These are phyloP conservation scores for Nyssa sinensis DNA, from an alignment of 148 eudicot species.

Conservation along the genomic window DNA sequence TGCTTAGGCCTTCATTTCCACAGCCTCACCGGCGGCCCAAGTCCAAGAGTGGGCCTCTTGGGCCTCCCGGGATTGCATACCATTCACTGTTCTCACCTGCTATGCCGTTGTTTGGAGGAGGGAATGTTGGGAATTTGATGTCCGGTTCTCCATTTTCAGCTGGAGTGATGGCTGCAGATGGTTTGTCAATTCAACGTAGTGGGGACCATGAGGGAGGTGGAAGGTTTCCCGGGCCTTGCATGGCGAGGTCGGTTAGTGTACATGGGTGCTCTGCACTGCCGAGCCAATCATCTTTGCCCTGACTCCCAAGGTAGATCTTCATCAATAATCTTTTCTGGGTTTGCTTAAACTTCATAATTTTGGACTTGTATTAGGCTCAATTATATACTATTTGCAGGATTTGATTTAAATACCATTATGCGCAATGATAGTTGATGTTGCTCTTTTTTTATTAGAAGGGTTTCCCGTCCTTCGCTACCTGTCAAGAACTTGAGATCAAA, in stretches of 20 bases:
- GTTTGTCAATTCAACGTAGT: conserved; percentile 36
- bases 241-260: conserved; percentile 78
- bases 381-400: too few relatives aligned
- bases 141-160: conserved; percentile 68
- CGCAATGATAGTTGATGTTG: too few relatives aligned
- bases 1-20: conserved; percentile 46
- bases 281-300: conserved; percentile 43
- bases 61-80: conserved; percentile 70
- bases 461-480: too few relatives aligned
- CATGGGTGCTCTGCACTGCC: conserved; percentile 79
- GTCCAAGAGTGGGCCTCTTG: conserved; percentile 96
- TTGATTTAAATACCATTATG: neutral
- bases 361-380: too few relatives aligned
- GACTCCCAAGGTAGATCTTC: conserved; percentile 48
- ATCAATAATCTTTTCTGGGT: neutral
- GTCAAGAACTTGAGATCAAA: too few relatives aligned
- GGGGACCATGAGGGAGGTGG: conserved; percentile 35
- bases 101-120: conserved; percentile 51
- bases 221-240: conserved; percentile 55
- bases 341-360: too few relatives aligned
- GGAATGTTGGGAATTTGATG: conserved; percentile 35
- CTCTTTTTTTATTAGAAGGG: too few relatives aligned
- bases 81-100: conserved; percentile 66
- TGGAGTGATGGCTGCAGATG: conserved; percentile 52
- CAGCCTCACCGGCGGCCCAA: conserved; percentile 64